Evolutionary conservation across 2,329 filamentous ascomycete genomes (phyloP).

Genomic region (Fusarium transvaalense): DNA sequence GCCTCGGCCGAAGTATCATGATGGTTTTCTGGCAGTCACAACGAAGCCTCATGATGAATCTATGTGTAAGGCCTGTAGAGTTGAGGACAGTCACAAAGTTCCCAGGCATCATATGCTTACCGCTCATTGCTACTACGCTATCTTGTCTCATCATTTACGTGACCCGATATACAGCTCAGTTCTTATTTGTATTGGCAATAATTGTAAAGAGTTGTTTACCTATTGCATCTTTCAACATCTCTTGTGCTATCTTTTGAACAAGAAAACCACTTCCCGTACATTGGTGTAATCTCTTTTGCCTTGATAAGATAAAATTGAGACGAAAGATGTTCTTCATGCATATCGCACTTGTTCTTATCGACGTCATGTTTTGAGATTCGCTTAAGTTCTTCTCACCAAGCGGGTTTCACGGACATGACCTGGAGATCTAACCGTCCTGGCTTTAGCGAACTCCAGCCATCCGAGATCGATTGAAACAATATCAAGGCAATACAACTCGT

Average conservation of each 20-base stretch:
- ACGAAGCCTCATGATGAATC: not conserved
- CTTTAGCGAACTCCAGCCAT: not conserved
- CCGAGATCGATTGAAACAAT: not conserved
- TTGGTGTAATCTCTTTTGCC: not conserved
- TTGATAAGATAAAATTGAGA: not conserved
- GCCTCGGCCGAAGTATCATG: not conserved
- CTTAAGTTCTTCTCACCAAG: not conserved
- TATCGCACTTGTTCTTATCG: not conserved
- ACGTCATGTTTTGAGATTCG: not conserved
- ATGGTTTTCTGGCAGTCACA: not conserved
- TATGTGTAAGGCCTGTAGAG: not conserved
- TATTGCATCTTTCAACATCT: not conserved
- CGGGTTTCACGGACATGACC: not conserved
- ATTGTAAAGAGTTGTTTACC: not conserved
- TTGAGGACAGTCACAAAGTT: not conserved
- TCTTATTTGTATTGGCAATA: not conserved
- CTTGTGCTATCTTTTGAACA: not conserved
- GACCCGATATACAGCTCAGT: not conserved
- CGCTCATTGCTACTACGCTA: not conserved
- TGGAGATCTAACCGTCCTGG: not conserved
- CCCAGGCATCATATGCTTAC: not conserved
- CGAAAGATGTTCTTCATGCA: not conserved
- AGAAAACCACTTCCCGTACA: not conserved
- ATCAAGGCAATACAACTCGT: conserved; percentile 46
- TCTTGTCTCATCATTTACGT: not conserved